Conservation (phyloP, 768 basidiomycete species). For the Pleurotus djamor region DNA sequence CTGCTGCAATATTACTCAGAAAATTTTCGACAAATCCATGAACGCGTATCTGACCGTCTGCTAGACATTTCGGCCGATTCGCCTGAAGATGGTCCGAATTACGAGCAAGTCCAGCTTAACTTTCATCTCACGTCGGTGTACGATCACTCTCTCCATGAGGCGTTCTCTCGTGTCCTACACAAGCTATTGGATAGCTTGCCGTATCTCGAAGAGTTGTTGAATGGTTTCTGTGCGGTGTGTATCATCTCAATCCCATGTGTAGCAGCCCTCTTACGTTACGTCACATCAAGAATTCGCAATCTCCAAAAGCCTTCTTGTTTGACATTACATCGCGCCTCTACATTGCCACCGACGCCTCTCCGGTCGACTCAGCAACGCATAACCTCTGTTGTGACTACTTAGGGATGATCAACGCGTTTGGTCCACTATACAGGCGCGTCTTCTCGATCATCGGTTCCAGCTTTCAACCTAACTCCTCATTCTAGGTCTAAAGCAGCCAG, state of each 20-base stretch:
- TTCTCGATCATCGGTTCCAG: neutral
- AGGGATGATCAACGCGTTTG: conserved; percentile 82
- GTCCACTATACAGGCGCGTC: conserved; percentile 78
- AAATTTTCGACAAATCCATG: conserved; percentile 88
- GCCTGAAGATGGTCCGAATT: neutral
- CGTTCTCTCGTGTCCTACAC: conserved; percentile 88
- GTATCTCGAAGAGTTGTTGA: conserved; percentile 83
- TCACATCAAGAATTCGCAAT: conserved; percentile 73
- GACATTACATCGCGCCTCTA: conserved; percentile 84
- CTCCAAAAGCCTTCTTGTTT: conserved; percentile 92
- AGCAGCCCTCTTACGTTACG: conserved; percentile 2
- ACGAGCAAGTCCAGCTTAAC: conserved; percentile 72
- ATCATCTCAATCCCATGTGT: neutral
- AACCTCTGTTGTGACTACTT: conserved; percentile 91
- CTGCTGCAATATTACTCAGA: conserved; percentile 42
- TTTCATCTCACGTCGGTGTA: conserved; percentile 93
- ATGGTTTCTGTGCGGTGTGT: conserved; percentile 78
- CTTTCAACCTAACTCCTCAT: neutral
- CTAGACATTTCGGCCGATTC: conserved; percentile 67
- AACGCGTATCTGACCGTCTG: conserved; percentile 81
- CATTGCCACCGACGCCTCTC: conserved; percentile 91
- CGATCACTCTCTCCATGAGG: conserved; percentile 89
- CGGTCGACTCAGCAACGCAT: conserved; percentile 86
- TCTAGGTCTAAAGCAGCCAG: conserved; percentile 28
- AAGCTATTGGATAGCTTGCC: conserved; percentile 83